Base-by-base conservation (phyloP, 768 basidiomycete species). In the Clathrus columnatus region DNA sequence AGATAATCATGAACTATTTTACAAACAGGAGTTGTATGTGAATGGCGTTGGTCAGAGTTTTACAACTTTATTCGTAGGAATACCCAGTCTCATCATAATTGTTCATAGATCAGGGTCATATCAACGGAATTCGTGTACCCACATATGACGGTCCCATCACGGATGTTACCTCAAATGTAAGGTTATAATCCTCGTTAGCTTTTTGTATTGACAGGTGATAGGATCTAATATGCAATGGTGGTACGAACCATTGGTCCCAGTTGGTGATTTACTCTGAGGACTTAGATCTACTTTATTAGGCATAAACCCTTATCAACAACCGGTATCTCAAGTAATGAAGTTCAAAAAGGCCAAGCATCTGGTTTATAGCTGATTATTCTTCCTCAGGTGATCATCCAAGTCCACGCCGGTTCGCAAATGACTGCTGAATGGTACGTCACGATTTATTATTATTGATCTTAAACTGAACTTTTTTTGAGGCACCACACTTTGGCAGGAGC, bases 181-280 rank as follows among this genome's bases (percentile, higher is more conserved):
- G 75, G 2, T 48, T 5, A 14, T 28, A 21, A 11, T 14, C 29
- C n/a, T 16, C 28, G 16, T 27, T 11, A 2, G 16, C 10, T 6
- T 26, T 11, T 28, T 24, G 2, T 23, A 16, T 16, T 28, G 3
- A 21, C 1, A 1, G 17, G 10, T 36, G 58, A 72, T 50, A 20
- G 14, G 55, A 59, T 41, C 23, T 76, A 46, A 81, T 81, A 56
- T 82, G 81, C 72, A 82, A 82, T 50, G 78, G 80, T 21, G 79
- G 78, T 11, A 77, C 78, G 60, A 81, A 80, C 78, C 77, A 1
- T 79, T 63, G 5, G 59, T 58, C 16, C 61, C 53, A 5, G 55
- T 57, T 7, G 7, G 44, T 10, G 21, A 27, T 17, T 55, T 10
- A 11, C 54, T n/a, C 16, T 53, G 18, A 16, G 11, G 20, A 14